Percentiles rank a stretch among this genome's conserved stretches.
phyloP scores from a whole-genome alignment of 164 flowering plant genomes.

The Saururus chinensis region DNA sequence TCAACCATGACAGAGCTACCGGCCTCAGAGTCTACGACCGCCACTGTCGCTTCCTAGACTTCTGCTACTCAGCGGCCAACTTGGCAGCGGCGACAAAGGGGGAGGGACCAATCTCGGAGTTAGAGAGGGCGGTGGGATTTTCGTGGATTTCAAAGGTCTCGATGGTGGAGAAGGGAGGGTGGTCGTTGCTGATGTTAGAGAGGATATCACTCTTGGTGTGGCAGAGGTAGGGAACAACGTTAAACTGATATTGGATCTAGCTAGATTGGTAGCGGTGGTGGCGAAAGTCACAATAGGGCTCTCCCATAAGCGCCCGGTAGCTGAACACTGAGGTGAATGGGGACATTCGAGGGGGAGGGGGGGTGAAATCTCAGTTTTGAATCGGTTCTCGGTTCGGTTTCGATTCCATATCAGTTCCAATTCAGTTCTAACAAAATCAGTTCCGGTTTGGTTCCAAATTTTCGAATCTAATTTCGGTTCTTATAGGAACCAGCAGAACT shows the following conservation, averaged over 20 bases:
- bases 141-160: constrained; percentile 4
- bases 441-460: no score
- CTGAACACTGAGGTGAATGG: constrained; percentile 59
- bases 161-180: background rate
- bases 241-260: background rate
- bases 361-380: no score
- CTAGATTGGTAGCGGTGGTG: background rate
- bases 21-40: constrained; percentile 4
- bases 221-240: constrained; percentile 13
- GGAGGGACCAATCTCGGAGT: constrained; percentile 15
- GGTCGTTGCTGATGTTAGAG: constrained; percentile 3
- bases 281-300: constrained; percentile 7
- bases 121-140: constrained; percentile 2
- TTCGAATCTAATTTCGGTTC: no score
- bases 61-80: background rate
- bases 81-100: constrained; percentile 11
- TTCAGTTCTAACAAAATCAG: no score
- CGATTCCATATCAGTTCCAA: no score
- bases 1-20: constrained; percentile 32
- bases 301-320: constrained; percentile 51
- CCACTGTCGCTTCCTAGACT: constrained; percentile 1
- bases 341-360: no score
- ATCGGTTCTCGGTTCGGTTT: no score
- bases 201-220: constrained; percentile 31
- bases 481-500: no score